Evolutionary conservation across 139 green algal genomes (phyloP).

Genomic region (Closterium sp.): DNA sequence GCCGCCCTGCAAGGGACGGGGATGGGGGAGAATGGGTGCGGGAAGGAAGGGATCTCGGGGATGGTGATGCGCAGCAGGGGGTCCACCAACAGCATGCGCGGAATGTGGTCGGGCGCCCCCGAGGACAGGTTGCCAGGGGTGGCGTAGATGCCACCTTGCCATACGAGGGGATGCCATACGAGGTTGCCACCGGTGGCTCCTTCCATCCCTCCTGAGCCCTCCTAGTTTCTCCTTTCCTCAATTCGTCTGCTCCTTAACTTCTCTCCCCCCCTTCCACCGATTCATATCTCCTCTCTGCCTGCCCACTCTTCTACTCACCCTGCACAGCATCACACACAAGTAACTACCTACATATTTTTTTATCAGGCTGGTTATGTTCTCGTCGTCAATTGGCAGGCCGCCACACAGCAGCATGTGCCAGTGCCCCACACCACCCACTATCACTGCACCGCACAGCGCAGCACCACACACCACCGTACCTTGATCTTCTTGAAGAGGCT

Average conservation of each 20-base stretch:
- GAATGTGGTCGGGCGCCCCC: not conserved
- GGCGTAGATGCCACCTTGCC: not conserved
- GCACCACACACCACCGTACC: constrained; percentile 27
- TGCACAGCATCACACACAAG: not conserved
- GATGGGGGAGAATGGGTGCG: not conserved
- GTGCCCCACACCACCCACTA: too few species aligned
- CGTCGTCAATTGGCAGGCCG: constrained; percentile 96
- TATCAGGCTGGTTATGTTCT: constrained; percentile 99
- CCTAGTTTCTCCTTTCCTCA: not conserved
- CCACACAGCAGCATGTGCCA: constrained; percentile 97
- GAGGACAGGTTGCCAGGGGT: not conserved
- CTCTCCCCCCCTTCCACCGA: not conserved
- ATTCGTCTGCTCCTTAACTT: not conserved
- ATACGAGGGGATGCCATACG: too few species aligned
- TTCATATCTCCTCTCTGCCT: not conserved
- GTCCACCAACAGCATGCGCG: too few species aligned
- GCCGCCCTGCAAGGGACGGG: constrained; percentile 56
- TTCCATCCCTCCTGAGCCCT: not conserved
- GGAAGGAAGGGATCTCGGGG: too few species aligned
- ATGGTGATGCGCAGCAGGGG: too few species aligned
- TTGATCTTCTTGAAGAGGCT: constrained; percentile 99
- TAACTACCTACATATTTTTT: constrained; percentile 97
- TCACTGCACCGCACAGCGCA: too few species aligned
- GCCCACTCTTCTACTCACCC: not conserved
- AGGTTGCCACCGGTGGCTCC: too few species aligned